Evolutionary conservation across 352 stramenopile genomes (phyloP).

Genomic region (Phytophthora brassicae): DNA sequence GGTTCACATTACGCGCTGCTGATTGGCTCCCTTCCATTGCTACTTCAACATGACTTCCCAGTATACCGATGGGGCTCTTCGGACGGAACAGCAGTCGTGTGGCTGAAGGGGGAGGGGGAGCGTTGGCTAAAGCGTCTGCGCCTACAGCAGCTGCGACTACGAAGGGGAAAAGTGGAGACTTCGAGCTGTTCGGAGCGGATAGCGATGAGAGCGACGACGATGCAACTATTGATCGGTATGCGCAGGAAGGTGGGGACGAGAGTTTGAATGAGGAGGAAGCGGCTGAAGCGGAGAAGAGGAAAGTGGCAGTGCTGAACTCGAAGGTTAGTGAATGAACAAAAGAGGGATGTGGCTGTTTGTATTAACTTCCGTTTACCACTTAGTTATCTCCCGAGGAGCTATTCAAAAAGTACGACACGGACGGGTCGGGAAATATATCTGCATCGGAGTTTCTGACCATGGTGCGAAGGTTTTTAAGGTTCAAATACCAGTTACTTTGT

Average conservation of each 20-base stretch:
- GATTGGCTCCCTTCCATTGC: neutral
- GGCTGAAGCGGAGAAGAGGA: constrained; percentile 51
- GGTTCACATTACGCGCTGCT: neutral
- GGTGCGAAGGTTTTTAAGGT: constrained; percentile 36
- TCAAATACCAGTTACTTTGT: neutral
- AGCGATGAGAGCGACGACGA: constrained; percentile 85
- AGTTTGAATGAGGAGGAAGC: constrained; percentile 28
- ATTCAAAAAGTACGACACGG: constrained; percentile 92
- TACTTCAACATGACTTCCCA: constrained; percentile 20
- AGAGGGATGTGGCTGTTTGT: neutral
- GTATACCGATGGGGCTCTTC: constrained; percentile 43
- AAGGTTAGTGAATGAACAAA: constrained; percentile 35
- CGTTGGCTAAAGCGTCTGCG: constrained; percentile 2
- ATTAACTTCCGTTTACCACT: constrained; percentile 17
- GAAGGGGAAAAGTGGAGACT: constrained; percentile 22
- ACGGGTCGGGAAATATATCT: constrained; percentile 89
- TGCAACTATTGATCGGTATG: constrained; percentile 70
- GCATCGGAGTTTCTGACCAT: constrained; percentile 89
- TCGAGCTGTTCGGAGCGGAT: constrained; percentile 72
- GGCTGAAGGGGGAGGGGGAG: constrained; percentile 37
- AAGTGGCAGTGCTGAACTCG: constrained; percentile 65
- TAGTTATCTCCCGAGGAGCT: constrained; percentile 81
- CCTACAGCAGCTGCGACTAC: neutral
- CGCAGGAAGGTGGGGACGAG: constrained; percentile 36
- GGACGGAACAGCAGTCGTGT: constrained; percentile 30